These are phyloP conservation scores for Lasiodiplodia gonubiensis DNA, from an alignment of 2,329 filamentous ascomycete species.

Conservation along the genomic window DNA sequence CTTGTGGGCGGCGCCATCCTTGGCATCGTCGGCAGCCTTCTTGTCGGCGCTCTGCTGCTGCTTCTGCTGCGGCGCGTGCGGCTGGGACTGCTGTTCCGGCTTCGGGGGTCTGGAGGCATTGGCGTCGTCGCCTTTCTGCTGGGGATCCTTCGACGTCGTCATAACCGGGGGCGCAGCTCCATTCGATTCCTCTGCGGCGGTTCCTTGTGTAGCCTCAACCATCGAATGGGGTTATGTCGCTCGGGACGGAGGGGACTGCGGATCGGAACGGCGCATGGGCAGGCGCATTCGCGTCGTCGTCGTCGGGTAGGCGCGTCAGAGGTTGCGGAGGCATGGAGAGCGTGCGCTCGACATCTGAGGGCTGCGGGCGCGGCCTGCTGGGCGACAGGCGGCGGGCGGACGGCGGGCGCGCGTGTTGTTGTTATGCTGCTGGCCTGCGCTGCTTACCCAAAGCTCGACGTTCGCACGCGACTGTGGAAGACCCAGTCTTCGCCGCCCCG, in stretches of 20 bases:
- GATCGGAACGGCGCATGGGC: conserved; percentile 30
- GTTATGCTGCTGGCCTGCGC: conserved; percentile 12
- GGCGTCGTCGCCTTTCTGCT: conserved; percentile 37
- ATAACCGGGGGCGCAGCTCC: conserved; percentile 43
- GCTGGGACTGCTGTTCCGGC: conserved; percentile 16
- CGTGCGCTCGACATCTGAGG: conserved; percentile 11
- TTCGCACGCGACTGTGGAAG: conserved; percentile 21
- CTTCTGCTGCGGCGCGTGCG: conserved; percentile 5
- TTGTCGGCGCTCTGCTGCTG: conserved; percentile 10
- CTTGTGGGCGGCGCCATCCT: conserved; percentile 13
- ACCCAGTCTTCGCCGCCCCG: conserved; percentile 8
- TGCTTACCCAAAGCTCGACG: conserved; percentile 22
- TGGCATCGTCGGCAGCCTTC: conserved; percentile 1
- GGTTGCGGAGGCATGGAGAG: conserved; percentile 27
- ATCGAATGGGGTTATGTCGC: conserved; percentile 41
- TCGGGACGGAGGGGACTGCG: conserved; percentile 33
- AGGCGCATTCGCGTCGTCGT: conserved; percentile 28
- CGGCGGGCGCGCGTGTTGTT: background rate
- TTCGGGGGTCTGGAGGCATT: conserved; percentile 38
- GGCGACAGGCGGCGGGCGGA: background rate
- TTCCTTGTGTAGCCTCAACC: conserved; percentile 42
- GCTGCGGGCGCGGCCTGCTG: background rate
- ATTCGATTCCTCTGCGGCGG: conserved; percentile 39
- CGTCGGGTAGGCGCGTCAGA: conserved; percentile 27
- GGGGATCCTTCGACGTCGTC: conserved; percentile 40